Base-by-base conservation (phyloP, 805 yeast species). In the Barnettozyma botsteinii region DNA sequence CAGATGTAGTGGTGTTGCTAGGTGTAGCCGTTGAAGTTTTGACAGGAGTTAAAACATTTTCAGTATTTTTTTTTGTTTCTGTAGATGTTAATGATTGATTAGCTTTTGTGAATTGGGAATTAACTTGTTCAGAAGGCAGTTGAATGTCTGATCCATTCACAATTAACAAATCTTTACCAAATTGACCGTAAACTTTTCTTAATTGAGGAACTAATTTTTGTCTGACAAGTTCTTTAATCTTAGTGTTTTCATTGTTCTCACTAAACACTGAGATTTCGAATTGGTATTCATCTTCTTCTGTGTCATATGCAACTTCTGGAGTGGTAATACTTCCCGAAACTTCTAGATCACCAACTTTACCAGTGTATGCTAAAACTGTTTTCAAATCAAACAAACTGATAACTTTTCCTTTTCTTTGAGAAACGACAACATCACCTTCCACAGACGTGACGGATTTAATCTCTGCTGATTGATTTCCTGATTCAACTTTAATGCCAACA, bases 391-490 rank as follows among this genome's bases (percentile, higher is more conserved):
- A 93, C 43, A 93, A 65, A 5, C 95, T 84, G 52, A 93, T 89
- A 20, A 91, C 94, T 61, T 91, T 89, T 13, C 99, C 98, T 62
- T 93, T 93, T 53, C 98, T 79, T 67, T 93, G 98, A 51, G 87
- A 83, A 23, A 93, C 98, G 58, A 89, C 98, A 49, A 89, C 95
- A 54, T 93, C 99, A 39, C 99, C 99, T 53, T 85, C 95, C 17
- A 91, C 50, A 3, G 70, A 61, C 5, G 65, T 55, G 10, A 76
- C 61, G 3, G 55, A 52, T 11, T 62, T 40, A 13, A 64, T 55
- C 22, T 55, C 50, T 12, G 64, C 67, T 17, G 56, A 69, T 6
- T 63, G 54, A 20, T 38, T 45, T 9, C 45, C 51, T 2, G 55
- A 22, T 19, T 45, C 43, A 3, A 40, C 53, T 12, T 61, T 46